A percentile compares a stretch with the other conserved stretches of the same genome.
These are phyloP conservation scores for Arthrobotrys pseudoclavata DNA, from an alignment of 2,329 filamentous ascomycete species.

Conservation along the genomic window DNA sequence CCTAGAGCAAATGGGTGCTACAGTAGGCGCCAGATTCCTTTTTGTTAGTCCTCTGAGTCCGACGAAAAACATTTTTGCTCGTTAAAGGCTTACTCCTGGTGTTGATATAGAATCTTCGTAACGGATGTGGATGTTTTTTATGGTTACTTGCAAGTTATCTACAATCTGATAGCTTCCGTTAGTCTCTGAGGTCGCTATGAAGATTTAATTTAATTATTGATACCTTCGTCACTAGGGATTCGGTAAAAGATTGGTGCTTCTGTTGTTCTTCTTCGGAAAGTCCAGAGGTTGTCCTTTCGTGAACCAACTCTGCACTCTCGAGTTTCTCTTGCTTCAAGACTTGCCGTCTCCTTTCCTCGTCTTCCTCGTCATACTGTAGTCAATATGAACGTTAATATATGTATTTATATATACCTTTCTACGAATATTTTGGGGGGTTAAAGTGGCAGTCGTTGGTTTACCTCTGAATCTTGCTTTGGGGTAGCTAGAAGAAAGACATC, in stretches of 20 bases:
- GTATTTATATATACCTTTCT: background rate
- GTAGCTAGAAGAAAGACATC: constrained; percentile 96
- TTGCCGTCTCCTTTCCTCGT: constrained; percentile 88
- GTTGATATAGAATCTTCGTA: constrained; percentile 98
- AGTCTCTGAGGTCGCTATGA: background rate
- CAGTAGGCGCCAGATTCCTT: background rate
- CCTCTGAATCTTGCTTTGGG: constrained; percentile 90
- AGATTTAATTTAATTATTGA: background rate
- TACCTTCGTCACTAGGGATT: constrained; percentile 87
- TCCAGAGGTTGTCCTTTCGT: constrained; percentile 91
- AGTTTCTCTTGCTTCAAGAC: constrained; percentile 99
- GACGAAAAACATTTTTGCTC: background rate
- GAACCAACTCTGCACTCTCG: constrained; percentile 93
- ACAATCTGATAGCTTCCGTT: constrained; percentile 73
- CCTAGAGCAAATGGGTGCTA: constrained; percentile 91
- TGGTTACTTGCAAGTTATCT: constrained; percentile 95
- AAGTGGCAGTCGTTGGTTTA: constrained; percentile 24
- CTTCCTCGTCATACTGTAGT: constrained; percentile 81
- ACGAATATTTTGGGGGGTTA: background rate
- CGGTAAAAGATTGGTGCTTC: constrained; percentile 97
- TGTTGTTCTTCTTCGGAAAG: constrained; percentile 95
- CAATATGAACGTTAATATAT: background rate
- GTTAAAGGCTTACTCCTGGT: constrained; percentile 72
- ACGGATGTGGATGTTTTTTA: constrained; percentile 98
- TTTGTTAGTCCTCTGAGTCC: constrained; percentile 15